phyloP scores from a whole-genome alignment of 306 rosid species.

The Citrullus colocynthis region DNA sequence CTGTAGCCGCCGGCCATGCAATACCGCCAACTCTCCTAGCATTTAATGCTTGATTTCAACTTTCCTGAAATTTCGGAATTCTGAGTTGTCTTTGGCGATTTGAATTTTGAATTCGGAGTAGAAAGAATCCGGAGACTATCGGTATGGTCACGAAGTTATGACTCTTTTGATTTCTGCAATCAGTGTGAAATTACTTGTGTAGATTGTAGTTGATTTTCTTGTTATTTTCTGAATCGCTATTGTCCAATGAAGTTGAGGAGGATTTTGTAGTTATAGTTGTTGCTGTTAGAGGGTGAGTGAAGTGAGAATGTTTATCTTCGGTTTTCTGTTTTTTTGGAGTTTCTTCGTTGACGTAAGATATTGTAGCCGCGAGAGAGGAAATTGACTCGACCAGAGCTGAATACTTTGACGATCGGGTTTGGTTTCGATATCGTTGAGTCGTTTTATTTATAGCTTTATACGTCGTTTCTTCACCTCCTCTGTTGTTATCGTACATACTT shows the following conservation, averaged over 20 bases:
- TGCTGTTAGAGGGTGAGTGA: not conserved
- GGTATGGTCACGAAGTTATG: conserved; percentile 19
- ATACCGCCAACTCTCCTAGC: not conserved
- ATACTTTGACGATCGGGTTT: not conserved
- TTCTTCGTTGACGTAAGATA: not conserved
- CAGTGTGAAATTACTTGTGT: not conserved
- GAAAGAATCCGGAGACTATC: not conserved
- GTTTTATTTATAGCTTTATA: not conserved
- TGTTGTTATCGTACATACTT: not conserved
- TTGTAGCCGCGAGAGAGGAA: not conserved
- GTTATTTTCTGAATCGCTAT: not conserved
- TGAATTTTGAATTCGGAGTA: conserved; percentile 23
- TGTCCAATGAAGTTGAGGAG: not conserved
- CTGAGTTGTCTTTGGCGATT: conserved; percentile 8
- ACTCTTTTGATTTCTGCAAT: not conserved
- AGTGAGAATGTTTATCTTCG: not conserved
- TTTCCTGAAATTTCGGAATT: conserved; percentile 16
- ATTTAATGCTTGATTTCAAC: not conserved
- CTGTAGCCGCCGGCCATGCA: conserved; percentile 11
- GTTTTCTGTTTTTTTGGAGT: not conserved
- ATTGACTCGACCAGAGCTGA: not conserved
- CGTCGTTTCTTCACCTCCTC: not conserved
- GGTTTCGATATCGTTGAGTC: not conserved
- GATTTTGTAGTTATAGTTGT: not conserved
- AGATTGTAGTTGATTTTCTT: not conserved